A percentile compares a stretch with the other conserved stretches of the same genome.
phyloP scores from a whole-genome alignment of 352 stramenopile species.

The Pythium aphanidermatum region DNA sequence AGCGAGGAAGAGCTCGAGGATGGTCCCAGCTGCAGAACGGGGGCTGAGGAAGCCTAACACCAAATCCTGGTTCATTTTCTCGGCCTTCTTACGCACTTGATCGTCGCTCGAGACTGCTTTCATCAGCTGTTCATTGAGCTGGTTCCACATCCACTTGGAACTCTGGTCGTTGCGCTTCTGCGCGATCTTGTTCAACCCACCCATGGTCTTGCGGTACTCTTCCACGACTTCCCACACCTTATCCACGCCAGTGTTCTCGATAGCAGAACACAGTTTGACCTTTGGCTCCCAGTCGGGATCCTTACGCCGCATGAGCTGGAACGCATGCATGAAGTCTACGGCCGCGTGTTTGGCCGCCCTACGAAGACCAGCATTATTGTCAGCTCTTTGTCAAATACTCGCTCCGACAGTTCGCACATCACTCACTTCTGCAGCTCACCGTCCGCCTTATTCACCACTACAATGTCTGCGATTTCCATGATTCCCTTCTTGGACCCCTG shows the following conservation, averaged over 20 bases:
- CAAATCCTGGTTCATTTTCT: constrained; percentile 56
- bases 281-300: constrained; percentile 76
- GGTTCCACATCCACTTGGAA: constrained; percentile 81
- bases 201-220: constrained; percentile 56
- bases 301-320: constrained; percentile 81
- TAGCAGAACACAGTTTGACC: constrained; percentile 67
- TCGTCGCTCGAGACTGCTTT: constrained; percentile 39
- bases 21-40: constrained; percentile 45
- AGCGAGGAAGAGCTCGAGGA: constrained; percentile 59
- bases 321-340: constrained; percentile 73
- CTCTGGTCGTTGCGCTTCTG: constrained; percentile 62
- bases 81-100: constrained; percentile 37
- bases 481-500: constrained; percentile 99
- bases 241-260: constrained; percentile 62
- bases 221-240: constrained; percentile 64
- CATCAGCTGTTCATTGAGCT: constrained; percentile 75
- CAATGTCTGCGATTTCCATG: constrained; percentile 96
- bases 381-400: background rate
- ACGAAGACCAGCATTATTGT: background rate
- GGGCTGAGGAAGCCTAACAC: constrained; percentile 60
- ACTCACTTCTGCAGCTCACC: constrained; percentile 65
- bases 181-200: constrained; percentile 53
- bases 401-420: background rate
- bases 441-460: constrained; percentile 98
- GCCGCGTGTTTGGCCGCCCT: constrained; percentile 68